A percentile compares a stretch with the other conserved stretches of the same genome.
Evolutionary conservation across 1,284 basidiomycete genomes (phyloP).

Genomic region (Quambalaria eucalypti): DNA sequence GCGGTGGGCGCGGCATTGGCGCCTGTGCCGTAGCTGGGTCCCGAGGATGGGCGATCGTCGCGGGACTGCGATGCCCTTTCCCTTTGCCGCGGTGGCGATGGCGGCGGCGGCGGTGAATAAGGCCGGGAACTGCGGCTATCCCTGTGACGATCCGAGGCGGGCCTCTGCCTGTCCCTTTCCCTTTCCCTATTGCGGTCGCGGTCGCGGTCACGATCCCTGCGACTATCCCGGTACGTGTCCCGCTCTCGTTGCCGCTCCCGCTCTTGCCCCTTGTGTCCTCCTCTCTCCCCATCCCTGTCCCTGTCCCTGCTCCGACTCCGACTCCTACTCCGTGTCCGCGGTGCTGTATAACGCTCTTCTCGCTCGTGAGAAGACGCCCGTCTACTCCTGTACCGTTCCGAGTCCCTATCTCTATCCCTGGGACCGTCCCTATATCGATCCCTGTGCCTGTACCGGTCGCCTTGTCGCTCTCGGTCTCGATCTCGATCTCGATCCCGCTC

Average conservation of each 20-base stretch:
- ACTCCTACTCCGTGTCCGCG: neutral
- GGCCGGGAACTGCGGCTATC: neutral
- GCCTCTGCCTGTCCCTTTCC: too few species aligned
- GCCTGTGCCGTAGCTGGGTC: neutral
- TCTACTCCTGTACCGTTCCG: neutral
- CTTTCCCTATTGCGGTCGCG: too few species aligned
- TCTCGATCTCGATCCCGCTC: neutral
- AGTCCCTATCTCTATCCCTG: neutral
- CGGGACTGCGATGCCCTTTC: neutral
- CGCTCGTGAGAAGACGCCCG: neutral
- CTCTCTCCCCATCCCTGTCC: neutral
- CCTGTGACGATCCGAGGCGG: neutral
- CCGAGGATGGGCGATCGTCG: neutral
- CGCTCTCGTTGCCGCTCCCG: neutral
- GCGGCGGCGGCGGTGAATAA: neutral
- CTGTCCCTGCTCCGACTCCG: neutral
- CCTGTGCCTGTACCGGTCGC: neutral
- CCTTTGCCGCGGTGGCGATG: too few species aligned
- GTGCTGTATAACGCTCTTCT: neutral
- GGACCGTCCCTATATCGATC: neutral
- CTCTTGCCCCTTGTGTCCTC: neutral
- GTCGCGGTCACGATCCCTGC: too few species aligned
- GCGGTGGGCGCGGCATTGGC: neutral
- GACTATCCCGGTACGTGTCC: too few species aligned
- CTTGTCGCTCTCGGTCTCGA: neutral